Base-by-base conservation (phyloP, 768 basidiomycete genomes). In the Rhodotorula kratochvilovae region DNA sequence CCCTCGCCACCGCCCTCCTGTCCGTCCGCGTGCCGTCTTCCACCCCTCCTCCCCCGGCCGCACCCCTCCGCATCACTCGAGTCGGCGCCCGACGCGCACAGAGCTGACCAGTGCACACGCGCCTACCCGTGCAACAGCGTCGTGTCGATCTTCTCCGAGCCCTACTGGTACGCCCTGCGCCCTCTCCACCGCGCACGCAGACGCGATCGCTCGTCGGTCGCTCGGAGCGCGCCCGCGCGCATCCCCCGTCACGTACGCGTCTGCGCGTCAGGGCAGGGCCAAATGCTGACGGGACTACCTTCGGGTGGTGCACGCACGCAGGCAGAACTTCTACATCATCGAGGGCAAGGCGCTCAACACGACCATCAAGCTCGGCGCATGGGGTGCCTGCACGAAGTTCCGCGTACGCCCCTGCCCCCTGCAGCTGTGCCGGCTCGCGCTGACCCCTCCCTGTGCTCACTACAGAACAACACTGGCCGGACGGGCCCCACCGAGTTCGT, bases 291-390 rank as follows among this genome's bases (percentile, higher is more conserved):
- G 13, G 19, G 19, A 3, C 48, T 21, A 21, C 13, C 17, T 27
- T 29, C n/a, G 2, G n/a, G 5, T 17, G 5, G 25, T 27, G 31
- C 35, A 48, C 60, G n/a, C n/a, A 13, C 6, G n/a, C 60, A 74
- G 73, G 74, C 67, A 75, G 42, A 75, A 75, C 62, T 75, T 75
- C 58, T 75, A 72, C 66, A 60, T 64, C 56, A 10, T 75, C 31
- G 33, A 71, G 45, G 73, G 63, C 25, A 68, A 68, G 39, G 61
- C 67, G 13, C 27, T 45, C 43, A 75, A 75, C 62, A 64, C 63
- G 54, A 68, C 70, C 27, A 27, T 75, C n/a, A 75, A 75, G 57
- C 48, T 69, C 16, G 73, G 73, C n/a, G 70, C 73, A 5, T 75
- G 73, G 73, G 73, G 73, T 16, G 67, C 57, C 36, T 75, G 73